Percentiles rank a stretch among this genome's conserved stretches.
Conservation (phyloP, 2,329 filamentous ascomycete species). For the Fusarium xylarioides region DNA sequence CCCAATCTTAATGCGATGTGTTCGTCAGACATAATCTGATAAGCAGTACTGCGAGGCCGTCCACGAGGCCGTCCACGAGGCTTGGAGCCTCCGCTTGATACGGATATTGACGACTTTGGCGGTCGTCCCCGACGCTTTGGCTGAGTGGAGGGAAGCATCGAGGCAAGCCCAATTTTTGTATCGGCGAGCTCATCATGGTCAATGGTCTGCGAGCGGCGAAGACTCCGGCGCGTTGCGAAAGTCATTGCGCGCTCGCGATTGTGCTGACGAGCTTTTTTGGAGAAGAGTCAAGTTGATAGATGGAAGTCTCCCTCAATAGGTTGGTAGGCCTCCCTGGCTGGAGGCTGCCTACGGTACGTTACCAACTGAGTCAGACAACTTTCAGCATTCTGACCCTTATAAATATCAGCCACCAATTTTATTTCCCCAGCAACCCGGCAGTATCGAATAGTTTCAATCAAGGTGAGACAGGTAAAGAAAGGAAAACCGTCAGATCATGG, state of each 20-base stretch:
- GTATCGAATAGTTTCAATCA: neutral
- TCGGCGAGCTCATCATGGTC: neutral
- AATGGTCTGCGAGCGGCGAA: neutral
- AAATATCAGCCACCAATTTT: neutral
- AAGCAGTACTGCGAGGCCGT: neutral
- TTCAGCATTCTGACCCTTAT: neutral
- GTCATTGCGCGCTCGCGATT: neutral
- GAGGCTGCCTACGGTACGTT: neutral
- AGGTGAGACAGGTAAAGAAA: neutral
- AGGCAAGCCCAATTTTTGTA: neutral
- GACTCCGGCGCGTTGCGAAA: neutral
- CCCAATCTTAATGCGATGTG: neutral
- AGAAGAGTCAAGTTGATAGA: neutral
- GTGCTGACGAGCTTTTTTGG: neutral
- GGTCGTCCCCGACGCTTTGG: neutral
- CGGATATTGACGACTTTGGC: neutral
- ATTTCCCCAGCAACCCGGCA: neutral
- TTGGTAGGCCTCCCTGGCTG: neutral
- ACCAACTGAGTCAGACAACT: neutral
- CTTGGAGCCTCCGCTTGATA: fast-evolving
- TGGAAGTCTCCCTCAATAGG: neutral
- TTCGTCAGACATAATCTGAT: neutral
- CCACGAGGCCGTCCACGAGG: neutral
- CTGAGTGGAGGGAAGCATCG: neutral
- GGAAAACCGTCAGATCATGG: neutral